Evolutionary conservation across 164 flowering plant genomes (phyloP), one percentile per base, ranked within the genome.

Genomic region (Houttuynia cordata): DNA sequence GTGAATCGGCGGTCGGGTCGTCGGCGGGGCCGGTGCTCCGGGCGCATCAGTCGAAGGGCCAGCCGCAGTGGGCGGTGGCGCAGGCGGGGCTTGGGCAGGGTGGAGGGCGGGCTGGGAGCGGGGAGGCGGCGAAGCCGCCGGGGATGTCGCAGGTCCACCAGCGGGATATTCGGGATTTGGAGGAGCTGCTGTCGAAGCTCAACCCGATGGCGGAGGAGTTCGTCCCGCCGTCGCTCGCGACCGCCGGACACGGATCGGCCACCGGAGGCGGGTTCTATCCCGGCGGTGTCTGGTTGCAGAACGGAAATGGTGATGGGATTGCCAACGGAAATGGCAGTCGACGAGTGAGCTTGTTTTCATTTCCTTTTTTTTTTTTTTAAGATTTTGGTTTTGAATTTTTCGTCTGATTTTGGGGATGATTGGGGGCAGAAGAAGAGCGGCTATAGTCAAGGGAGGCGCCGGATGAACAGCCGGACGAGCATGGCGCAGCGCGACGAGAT

Each of bases 201-300:
- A 91, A 91, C 61, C 97, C 97, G 19, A 77, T 86, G 91, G 97
- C 97, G 45, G 76, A 80, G 65, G 97, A 87, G 63, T 91, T 91
- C 64, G 87, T 91, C 39, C 97, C 97, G 19, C 84, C 85, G 8
- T 87, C 96, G 7, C 78, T 79, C 22, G 65, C 62, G 59, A 62
- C 59, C 58, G 58, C 58, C 51, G 70, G 49, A 1, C 49, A 10
- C 49, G 8, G 72, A 62, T 61, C 63, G 13, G 62, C n/a, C n/a
- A n/a, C n/a, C n/a, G n/a, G 54, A 47, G 73, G 68, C 57, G 68
- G 74, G 20, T 60, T 67, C 62, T 76, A 52, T 62, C 24, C 62
- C 40, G 72, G 63, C 74, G 70, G 68, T 53, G 64, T 62, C 58
- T 20, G 65, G n/a, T 40, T 66, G 65, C 76, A 56, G 6, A 58